These are phyloP conservation scores for Xylariaceae sp. DNA, from an alignment of 2,329 filamentous ascomycete genomes.

Conservation along the genomic window DNA sequence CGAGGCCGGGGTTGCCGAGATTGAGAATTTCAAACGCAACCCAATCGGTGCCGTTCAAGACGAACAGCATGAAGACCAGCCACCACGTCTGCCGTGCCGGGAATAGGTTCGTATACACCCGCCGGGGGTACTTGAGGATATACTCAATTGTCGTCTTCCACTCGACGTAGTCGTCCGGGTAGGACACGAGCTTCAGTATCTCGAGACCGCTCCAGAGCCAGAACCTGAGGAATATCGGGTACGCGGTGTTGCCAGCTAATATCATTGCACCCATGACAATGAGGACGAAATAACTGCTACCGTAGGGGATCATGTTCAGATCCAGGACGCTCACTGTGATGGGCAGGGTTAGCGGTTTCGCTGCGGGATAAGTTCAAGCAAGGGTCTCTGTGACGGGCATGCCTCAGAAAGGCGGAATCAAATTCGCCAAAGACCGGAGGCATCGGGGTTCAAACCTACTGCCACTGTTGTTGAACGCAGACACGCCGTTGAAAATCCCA, in stretches of 20 bases:
- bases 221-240: conserved; percentile 57
- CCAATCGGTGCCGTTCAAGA: conserved; percentile 61
- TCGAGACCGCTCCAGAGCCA: conserved; percentile 50
- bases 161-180: conserved; percentile 31
- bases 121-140: conserved; percentile 50
- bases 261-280: conserved; percentile 52
- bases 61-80: conserved; percentile 54
- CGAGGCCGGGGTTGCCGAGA: conserved; percentile 52
- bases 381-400: background rate
- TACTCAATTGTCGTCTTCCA: conserved; percentile 48
- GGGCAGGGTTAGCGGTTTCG: background rate
- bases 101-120: conserved; percentile 60
- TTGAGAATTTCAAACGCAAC: conserved; percentile 60
- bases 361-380: background rate
- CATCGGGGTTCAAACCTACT: conserved; percentile 26
- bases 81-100: conserved; percentile 60
- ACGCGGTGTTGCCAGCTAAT: conserved; percentile 61
- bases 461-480: conserved; percentile 67
- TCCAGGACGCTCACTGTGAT: conserved; percentile 53
- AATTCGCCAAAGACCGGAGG: background rate
- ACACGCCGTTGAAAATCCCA: conserved; percentile 61
- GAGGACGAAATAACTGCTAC: conserved; percentile 45
- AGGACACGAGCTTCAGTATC: conserved; percentile 35
- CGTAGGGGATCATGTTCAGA: conserved; percentile 59
- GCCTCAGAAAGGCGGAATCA: background rate